Base-by-base conservation (phyloP, 768 basidiomycete genomes). In the Pilatotrama ljubarskyi region DNA sequence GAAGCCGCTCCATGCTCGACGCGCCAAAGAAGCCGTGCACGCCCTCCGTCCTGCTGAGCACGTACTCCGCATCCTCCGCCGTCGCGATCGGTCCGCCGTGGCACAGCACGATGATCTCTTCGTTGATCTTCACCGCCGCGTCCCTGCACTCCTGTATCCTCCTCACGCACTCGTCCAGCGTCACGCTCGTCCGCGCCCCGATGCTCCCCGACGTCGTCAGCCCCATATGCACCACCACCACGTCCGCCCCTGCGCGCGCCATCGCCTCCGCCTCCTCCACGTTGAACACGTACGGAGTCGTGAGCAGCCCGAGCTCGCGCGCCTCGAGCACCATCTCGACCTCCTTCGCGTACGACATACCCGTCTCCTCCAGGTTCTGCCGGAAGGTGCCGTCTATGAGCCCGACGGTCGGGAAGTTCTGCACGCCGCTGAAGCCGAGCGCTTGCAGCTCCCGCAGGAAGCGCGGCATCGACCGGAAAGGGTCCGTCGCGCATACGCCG, bases 341-440 rank as follows among this genome's bases (percentile, higher is more conserved):
- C 50, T 66, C 64, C 43, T 43, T 58, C 22, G 58, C 44, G 44
- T 66, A 66, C 15, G 58, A 59, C 64, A 66, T 66, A n/a, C 64
- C 64, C 24, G 64, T 66, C 58, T 66, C 64, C 43, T 63, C 64
- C n/a, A 66, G 61, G 48, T 63, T 61, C 58, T 63, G 64, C 14
- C 64, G 61, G 49, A 66, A 66, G 17, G 35, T 58, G 36, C 61
- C 64, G 52, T 63, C 64, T 47, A 65, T 62, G 25, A 62, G 64
- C 5, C 64, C 64, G 50, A 65, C 64, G 32, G 64, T 65, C 17
- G 64, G 64, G 59, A 66, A 66, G 38, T 66, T 66, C 61, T 66
- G 64, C 55, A 66, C 64, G 35, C 64, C 64, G 49, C 64, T 61
- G 59, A 66, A 63, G 24, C 64, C 64, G 58, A 61, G 44, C n/a